phyloP scores from a whole-genome alignment of 2,329 filamentous ascomycete species.

The Sporothrix protearum region DNA sequence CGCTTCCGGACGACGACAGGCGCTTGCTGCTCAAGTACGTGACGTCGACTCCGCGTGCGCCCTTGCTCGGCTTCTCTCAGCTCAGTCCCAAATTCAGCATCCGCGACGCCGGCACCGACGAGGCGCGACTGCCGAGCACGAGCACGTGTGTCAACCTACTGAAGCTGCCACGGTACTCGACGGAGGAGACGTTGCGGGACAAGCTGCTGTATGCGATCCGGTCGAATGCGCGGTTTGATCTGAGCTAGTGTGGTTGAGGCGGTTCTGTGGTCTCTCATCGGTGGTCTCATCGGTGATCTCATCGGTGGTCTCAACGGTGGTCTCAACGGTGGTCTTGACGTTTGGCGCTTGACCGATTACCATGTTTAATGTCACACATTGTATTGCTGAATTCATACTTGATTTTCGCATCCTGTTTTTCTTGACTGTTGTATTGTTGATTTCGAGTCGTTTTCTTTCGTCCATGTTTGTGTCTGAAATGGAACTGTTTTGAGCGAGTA shows the following conservation, averaged over 20 bases:
- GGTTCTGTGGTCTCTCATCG: neutral
- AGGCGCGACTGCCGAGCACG: conserved; percentile 79
- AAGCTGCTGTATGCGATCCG: conserved; percentile 89
- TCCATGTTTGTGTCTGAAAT: neutral
- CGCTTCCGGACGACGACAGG: conserved; percentile 70
- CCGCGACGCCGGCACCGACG: conserved; percentile 72
- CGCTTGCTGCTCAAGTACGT: conserved; percentile 92
- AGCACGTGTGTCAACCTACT: conserved; percentile 95
- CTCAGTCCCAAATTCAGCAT: conserved; percentile 86
- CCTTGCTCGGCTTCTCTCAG: conserved; percentile 82
- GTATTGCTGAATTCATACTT: neutral
- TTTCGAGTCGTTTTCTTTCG: neutral
- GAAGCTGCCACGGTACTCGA: conserved; percentile 81
- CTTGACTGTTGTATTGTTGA: neutral
- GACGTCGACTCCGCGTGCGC: conserved; percentile 86
- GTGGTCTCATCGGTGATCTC: no score
- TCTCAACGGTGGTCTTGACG: no score
- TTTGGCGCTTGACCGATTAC: neutral
- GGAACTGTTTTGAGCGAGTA: neutral
- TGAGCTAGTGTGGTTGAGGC: conserved; percentile 47
- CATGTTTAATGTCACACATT: neutral
- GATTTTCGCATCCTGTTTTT: neutral
- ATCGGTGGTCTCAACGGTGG: no score
- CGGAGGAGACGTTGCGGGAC: conserved; percentile 61
- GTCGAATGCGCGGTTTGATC: conserved; percentile 87